These are phyloP conservation scores for Rhynchosporium agropyri DNA, from an alignment of 2,329 filamentous ascomycete genomes.

Conservation along the genomic window DNA sequence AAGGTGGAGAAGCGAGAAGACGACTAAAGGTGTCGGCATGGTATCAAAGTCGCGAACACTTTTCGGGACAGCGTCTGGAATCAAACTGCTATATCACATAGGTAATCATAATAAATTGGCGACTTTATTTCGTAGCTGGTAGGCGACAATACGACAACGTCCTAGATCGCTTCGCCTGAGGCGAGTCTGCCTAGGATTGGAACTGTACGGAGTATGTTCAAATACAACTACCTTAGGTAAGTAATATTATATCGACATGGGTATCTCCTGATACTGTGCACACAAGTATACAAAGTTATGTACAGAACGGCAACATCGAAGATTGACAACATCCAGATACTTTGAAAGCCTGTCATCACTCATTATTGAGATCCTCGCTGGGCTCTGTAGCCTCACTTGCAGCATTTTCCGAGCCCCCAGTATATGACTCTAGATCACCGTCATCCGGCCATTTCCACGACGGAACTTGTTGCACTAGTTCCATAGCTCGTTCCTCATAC, in stretches of 20 bases:
- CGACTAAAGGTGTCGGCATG: too few relatives aligned
- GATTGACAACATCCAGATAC: background rate
- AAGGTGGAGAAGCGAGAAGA: too few relatives aligned
- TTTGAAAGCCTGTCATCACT: background rate
- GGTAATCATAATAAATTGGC: too few relatives aligned
- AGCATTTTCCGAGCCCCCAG: background rate
- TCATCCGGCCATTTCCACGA: slow-evolving; percentile 40
- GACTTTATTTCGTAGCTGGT: too few relatives aligned
- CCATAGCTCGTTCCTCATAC: slow-evolving; percentile 26
- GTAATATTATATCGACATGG: slow-evolving; percentile 1
- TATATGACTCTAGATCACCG: slow-evolving; percentile 29
- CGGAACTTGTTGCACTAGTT: slow-evolving; percentile 33
- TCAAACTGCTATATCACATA: too few relatives aligned
- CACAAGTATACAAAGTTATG: background rate
- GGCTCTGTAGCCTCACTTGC: background rate
- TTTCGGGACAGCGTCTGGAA: too few relatives aligned
- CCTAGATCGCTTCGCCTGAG: too few relatives aligned
- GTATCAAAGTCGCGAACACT: too few relatives aligned
- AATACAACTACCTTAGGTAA: background rate
- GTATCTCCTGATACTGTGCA: background rate
- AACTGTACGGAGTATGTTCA: too few relatives aligned
- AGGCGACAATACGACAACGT: too few relatives aligned
- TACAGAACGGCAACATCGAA: background rate
- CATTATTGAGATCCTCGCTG: background rate
- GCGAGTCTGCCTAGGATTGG: too few relatives aligned